Evolutionary conservation across 164 flowering plant genomes (phyloP).

Genomic region (Warburgia ugandensis): DNA sequence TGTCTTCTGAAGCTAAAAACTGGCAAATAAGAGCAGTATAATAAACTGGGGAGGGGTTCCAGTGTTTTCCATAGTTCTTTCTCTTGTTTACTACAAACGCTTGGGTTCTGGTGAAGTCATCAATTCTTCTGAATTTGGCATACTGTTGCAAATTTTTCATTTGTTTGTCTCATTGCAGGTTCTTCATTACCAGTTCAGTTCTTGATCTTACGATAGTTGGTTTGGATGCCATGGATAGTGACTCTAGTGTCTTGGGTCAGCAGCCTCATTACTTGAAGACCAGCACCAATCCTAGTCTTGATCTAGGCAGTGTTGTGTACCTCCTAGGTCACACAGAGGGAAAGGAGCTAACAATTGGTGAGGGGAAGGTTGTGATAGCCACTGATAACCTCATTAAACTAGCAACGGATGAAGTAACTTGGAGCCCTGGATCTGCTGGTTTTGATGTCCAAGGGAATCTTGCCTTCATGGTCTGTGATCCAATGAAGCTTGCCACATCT

Average conservation of each 20-base stretch:
- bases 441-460: conserved; percentile 92
- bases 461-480: conserved; percentile 98
- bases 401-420: conserved; percentile 70
- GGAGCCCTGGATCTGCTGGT: conserved; percentile 96
- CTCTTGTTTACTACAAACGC: too few relatives aligned
- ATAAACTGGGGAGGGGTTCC: too few relatives aligned
- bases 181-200: conserved; percentile 88
- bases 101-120: too few relatives aligned
- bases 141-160: too few relatives aligned
- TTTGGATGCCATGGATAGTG: conserved; percentile 66
- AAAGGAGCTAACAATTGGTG: conserved; percentile 67
- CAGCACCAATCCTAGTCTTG: conserved; percentile 67
- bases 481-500: conserved; percentile 97
- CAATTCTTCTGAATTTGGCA: too few relatives aligned
- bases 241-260: conserved; percentile 44
- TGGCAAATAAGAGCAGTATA: too few relatives aligned
- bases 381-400: conserved; percentile 94
- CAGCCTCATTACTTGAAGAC: conserved; percentile 80
- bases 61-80: too few relatives aligned
- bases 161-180: conserved; percentile 43
- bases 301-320: conserved; percentile 73
- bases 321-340: conserved; percentile 67
- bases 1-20: too few relatives aligned
- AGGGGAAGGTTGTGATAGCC: conserved; percentile 93
- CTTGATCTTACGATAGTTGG: conserved; percentile 95